A percentile compares a stretch with the other conserved stretches of the same genome.
These are phyloP conservation scores for Emericellopsis atlantica DNA, from an alignment of 2,329 filamentous ascomycete genomes.

Conservation along the genomic window DNA sequence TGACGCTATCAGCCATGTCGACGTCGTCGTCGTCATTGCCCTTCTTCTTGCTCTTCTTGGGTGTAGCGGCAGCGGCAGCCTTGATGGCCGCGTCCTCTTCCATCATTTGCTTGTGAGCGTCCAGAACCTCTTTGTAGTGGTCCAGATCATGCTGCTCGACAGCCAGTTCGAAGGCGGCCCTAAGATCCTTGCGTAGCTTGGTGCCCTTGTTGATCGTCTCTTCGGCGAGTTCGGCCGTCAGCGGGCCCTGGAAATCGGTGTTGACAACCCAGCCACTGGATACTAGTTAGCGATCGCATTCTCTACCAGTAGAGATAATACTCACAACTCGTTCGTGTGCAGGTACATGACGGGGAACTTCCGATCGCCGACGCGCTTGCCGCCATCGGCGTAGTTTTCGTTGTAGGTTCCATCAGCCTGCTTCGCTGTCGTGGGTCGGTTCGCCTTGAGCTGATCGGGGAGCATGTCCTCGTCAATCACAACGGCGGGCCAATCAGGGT, in stretches of 20 bases:
- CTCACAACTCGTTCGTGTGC: conserved; percentile 93
- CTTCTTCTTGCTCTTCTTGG: conserved; percentile 31
- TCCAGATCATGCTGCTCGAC: conserved; percentile 64
- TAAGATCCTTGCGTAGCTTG: conserved; percentile 70
- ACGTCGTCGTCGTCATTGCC: conserved; percentile 43
- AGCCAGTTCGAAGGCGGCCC: conserved; percentile 69
- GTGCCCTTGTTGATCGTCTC: conserved; percentile 59
- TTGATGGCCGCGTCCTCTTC: conserved; percentile 29
- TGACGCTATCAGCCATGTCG: conserved; percentile 51
- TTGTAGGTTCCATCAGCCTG: conserved; percentile 76
- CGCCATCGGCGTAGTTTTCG: conserved; percentile 76
- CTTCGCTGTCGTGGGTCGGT: conserved; percentile 73
- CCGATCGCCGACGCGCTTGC: conserved; percentile 72
- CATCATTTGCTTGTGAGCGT: conserved; percentile 52
- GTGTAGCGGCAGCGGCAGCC: conserved; percentile 24
- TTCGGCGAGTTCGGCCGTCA: conserved; percentile 59
- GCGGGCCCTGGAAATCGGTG: conserved; percentile 34
- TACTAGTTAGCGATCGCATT: background rate
- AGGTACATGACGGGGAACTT: conserved; percentile 95
- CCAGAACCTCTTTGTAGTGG: conserved; percentile 73
- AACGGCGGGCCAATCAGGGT: conserved; percentile 87
- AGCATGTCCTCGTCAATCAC: conserved; percentile 93
- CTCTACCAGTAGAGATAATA: conserved; percentile 10
- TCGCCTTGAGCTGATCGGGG: conserved; percentile 61
- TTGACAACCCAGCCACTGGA: conserved; percentile 83